Conservation (phyloP, 1,284 basidiomycete genomes). For the Stygiomarasmius scandens region DNA sequence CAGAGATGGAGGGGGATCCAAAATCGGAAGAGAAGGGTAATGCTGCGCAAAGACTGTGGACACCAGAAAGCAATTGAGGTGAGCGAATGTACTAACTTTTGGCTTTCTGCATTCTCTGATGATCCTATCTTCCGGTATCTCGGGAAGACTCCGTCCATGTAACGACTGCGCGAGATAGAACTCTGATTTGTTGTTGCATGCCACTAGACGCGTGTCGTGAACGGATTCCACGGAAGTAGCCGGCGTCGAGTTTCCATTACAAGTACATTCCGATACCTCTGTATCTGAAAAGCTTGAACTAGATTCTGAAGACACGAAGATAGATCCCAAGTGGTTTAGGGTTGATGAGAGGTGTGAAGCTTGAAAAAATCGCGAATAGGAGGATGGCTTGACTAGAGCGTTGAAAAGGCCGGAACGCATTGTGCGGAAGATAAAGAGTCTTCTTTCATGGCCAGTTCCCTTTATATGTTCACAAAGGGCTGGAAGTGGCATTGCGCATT, state of each 20-base stretch:
- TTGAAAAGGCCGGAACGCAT: not conserved
- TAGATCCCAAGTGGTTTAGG: not conserved
- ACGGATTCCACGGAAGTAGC: not conserved
- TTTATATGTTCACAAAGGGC: too few species aligned
- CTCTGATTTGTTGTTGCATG: not conserved
- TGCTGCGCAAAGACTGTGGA: not conserved
- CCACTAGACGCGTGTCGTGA: not conserved
- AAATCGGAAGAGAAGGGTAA: not conserved
- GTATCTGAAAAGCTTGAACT: not conserved
- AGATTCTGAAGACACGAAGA: not conserved
- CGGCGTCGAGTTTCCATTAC: not conserved
- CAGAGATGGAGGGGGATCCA: not conserved
- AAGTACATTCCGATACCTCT: not conserved
- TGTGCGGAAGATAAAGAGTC: not conserved
- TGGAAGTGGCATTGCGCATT: too few species aligned
- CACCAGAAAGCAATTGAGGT: not conserved
- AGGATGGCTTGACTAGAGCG: not conserved
- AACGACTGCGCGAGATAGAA: too few species aligned
- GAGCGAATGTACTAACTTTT: too few species aligned
- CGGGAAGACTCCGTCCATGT: too few species aligned
- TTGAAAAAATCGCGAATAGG: not conserved
- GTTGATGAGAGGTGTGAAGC: not conserved
- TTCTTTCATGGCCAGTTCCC: too few species aligned
- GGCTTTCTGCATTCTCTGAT: too few species aligned
- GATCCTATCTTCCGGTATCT: too few species aligned